phyloP scores from a whole-genome alignment of 805 yeast species.

The Lachancea mirantina region DNA sequence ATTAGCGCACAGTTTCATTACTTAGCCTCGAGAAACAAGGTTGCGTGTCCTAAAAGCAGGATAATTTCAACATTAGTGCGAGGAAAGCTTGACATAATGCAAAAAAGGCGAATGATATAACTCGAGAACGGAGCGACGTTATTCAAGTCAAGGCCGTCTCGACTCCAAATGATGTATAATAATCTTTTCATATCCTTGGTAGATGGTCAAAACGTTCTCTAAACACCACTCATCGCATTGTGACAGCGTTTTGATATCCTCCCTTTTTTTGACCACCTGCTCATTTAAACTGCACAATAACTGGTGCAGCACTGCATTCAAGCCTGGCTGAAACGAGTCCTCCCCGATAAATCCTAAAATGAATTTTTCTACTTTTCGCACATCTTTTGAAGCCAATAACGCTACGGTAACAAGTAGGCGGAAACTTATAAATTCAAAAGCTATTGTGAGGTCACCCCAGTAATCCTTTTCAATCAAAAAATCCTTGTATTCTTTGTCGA shows the following conservation, averaged over 20 bases:
- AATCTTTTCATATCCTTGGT: conserved; percentile 18
- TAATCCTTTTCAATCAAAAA: conserved; percentile 51
- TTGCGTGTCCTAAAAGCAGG: too few species aligned
- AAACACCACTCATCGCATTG: conserved; percentile 8
- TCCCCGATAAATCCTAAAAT: conserved; percentile 25
- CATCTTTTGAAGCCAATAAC: conserved; percentile 27
- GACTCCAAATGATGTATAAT: conserved; percentile 11
- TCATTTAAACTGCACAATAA: conserved; percentile 1
- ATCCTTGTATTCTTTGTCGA: conserved; percentile 31
- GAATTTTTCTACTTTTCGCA: conserved; percentile 20
- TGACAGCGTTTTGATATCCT: neutral
- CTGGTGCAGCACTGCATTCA: conserved; percentile 4
- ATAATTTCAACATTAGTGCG: too few species aligned
- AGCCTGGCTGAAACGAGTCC: conserved; percentile 19
- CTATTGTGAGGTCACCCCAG: conserved; percentile 67
- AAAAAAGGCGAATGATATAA: too few species aligned
- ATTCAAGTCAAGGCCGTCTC: too few species aligned
- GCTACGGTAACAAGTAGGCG: conserved; percentile 74
- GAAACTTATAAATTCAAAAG: conserved; percentile 49
- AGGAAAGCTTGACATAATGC: too few species aligned
- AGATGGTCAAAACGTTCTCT: conserved; percentile 14
- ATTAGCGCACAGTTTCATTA: too few species aligned
- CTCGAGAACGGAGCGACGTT: too few species aligned
- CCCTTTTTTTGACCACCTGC: neutral
- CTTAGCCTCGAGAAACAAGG: too few species aligned